Evolutionary conservation across 139 green algal species (phyloP), one percentile per base, ranked within the genome.

Genomic region (Zygnema circumcarinatum): DNA sequence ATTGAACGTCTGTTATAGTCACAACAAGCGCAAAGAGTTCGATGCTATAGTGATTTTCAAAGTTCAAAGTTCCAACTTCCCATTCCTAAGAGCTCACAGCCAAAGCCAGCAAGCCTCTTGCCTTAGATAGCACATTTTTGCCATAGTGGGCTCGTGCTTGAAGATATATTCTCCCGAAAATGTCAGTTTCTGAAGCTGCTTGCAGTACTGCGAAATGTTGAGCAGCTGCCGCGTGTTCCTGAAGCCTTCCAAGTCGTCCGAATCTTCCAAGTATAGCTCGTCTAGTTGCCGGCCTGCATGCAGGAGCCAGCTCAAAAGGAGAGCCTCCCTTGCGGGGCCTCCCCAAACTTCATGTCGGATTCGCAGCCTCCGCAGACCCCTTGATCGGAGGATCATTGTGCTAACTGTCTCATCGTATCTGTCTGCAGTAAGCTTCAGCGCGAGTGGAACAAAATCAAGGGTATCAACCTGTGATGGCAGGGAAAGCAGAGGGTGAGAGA

Each of bases 341-440:
- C 47, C 47, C 47, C 47, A 62, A 16, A 62, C 47, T 62, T 62
- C 47, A 16, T 62, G 47, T 25, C 47, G 47, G 16, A 62, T 7
- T 62, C 47, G 47, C 47, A 62, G 16, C 47, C 16, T 62, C 16
- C 47, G 47, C 7, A 62, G 47, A 25, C 47, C 47, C 16, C 47
- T 7, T 7, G 47, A 62, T 16, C 47, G 47, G 16, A 62, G 47
- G 16, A 62, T 62, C 47, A 62, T 62, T 16, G 47, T 62, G 16
- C 47, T 62, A 7, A 62, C 47, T 25, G 69, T 41, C 35, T 78
- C 69, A 78, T 52, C 69, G 11, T 78, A 78, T 78, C 69, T 7
- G 16, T 78, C 69, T 38, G 69, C 7, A 7, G 47, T 25, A 62
- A 62, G 47, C 16, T 62, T 62, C 16, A 62, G 7, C 7, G 47